These are phyloP conservation scores for Fusarium continuum DNA, from an alignment of 2,329 filamentous ascomycete genomes.

Conservation along the genomic window DNA sequence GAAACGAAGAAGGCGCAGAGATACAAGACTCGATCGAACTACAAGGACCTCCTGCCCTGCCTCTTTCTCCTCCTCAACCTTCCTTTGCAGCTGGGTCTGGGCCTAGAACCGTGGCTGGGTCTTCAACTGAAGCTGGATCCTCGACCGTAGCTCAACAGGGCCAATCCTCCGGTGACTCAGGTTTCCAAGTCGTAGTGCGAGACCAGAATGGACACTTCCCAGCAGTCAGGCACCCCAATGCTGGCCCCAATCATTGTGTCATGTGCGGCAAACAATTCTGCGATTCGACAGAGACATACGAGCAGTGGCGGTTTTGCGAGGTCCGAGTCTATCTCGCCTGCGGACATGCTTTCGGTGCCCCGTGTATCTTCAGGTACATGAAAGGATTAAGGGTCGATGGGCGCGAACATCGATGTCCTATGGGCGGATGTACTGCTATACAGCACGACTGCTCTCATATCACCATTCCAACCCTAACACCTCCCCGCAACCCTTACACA, in stretches of 20 bases:
- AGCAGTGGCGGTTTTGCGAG: constrained; percentile 5
- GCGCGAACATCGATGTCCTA: neutral
- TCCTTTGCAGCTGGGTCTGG: no score
- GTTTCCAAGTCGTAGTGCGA: no score
- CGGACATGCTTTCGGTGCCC: constrained; percentile 40
- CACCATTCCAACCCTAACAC: neutral
- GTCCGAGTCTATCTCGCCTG: constrained; percentile 38
- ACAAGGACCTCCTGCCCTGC: no score
- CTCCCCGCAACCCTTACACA: neutral
- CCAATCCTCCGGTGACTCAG: neutral
- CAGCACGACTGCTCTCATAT: constrained; percentile 30
- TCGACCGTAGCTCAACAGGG: neutral
- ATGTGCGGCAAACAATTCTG: constrained; percentile 1
- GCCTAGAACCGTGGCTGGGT: no score
- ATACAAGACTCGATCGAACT: no score
- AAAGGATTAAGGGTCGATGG: neutral
- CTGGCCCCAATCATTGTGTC: neutral
- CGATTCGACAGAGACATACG: neutral
- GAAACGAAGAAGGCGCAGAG: no score
- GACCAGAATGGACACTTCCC: no score
- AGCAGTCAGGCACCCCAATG: neutral
- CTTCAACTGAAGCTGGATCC: neutral
- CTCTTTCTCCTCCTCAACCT: no score
- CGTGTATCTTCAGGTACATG: constrained; percentile 29
- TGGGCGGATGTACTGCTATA: constrained; percentile 17